These are phyloP conservation scores for Auricularia cornea DNA, from an alignment of 768 basidiomycete genomes.

Conservation along the genomic window DNA sequence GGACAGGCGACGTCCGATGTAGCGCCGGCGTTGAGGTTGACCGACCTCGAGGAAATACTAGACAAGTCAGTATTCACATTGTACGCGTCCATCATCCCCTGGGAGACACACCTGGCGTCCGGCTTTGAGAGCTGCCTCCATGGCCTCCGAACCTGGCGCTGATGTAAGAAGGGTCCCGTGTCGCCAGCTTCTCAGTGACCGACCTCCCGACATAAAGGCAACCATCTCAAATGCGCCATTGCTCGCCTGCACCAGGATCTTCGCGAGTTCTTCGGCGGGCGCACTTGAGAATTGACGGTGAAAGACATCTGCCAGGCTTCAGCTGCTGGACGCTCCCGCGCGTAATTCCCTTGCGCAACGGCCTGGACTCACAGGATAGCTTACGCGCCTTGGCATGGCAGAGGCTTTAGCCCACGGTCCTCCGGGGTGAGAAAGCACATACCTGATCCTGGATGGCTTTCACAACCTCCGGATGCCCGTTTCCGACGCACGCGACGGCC, in stretches of 20 bases:
- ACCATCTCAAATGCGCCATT: slow-evolving; percentile 65
- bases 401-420: too few relatives aligned
- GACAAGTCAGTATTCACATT: neutral
- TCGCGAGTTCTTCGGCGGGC: slow-evolving; percentile 74
- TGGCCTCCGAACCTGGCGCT: slow-evolving; percentile 69
- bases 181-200: slow-evolving; percentile 8
- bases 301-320: slow-evolving; percentile 58
- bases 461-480: slow-evolving; percentile 60
- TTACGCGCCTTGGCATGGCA: too few relatives aligned
- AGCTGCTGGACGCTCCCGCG: neutral
- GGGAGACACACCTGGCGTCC: slow-evolving; percentile 60
- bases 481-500: slow-evolving; percentile 73
- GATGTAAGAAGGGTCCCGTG: too few relatives aligned
- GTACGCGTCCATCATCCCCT: too few relatives aligned
- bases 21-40: slow-evolving; percentile 64
- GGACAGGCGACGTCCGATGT: slow-evolving; percentile 68
- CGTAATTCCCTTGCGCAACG: too few relatives aligned
- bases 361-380: too few relatives aligned
- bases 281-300: slow-evolving; percentile 77
- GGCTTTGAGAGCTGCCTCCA: slow-evolving; percentile 81
- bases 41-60: slow-evolving; percentile 66
- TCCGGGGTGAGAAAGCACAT: slow-evolving; percentile 18
- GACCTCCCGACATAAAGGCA: slow-evolving; percentile 72
- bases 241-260: slow-evolving; percentile 50
- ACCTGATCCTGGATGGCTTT: slow-evolving; percentile 74